Evolutionary conservation across 257 asterid genomes (phyloP), one percentile per base, ranked within the genome.

Genomic region (Cordia subcordata): DNA sequence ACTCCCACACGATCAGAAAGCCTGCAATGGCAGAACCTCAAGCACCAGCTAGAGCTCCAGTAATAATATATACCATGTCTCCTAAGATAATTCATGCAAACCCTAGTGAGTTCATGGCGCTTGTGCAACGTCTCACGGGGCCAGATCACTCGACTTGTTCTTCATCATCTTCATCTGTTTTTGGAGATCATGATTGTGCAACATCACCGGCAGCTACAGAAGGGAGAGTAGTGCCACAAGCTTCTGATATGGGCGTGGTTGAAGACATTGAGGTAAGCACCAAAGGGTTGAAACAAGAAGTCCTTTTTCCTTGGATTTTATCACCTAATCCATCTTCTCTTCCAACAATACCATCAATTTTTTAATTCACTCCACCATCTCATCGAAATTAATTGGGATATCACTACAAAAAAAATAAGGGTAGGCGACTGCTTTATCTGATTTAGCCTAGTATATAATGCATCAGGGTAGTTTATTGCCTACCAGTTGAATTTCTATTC

Each of bases 91-190:
- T 92, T 69, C 96, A 92, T 71, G 90, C 96, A 73, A 81, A 88
- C 83, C 96, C 98, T 68, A 86, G 77, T 13, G 98, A 92, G 79
- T 92, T 92, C 91, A 92, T 86, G 98, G 75, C 95, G 35, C 55
- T 92, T 14, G 98, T 92, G 11, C 96, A 88, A 57, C 89, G 96
- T 6, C 69, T 92, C 68, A 92, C 98, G 33, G 96, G 98, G 11
- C 74, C 89, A 0, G 76, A 61, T n/a, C 9, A 47, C 65, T 56
- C 90, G 63, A 5, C 70, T 0, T 58, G 44, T 53, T 40, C 74
- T 0, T 44, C 80, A 17, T 32, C 77, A 8, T 62, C 80, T 0
- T 51, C 65, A 12, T 38, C 77, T 1, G 71, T 40, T 32, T 75
- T 73, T 32, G 75, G 64, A 8, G 80, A 59, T 23, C 56, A 22